Base-by-base conservation (phyloP, 2,329 filamentous ascomycete species). In the Escovopsis weberi region DNA sequence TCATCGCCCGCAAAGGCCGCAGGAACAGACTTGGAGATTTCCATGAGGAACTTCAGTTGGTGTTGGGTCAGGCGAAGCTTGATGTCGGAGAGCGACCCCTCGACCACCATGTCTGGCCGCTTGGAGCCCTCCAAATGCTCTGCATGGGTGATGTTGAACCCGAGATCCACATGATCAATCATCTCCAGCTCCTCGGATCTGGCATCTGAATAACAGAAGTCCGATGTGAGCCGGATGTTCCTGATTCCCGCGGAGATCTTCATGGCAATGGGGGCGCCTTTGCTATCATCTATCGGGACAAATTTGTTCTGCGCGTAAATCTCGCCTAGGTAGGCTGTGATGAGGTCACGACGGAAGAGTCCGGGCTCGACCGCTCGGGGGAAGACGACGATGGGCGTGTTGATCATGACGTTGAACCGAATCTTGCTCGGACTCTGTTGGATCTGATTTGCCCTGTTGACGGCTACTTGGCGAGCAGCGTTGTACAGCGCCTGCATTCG, bases 401-500 rank as follows among this genome's bases (percentile, higher is more conserved):
- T 94, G 55, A 98, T 76, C 18, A 93, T 72, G 18, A 98, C 76
- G 55, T 98, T 91, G 44, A 95, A 95, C 57, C 93, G 88, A 67
- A 96, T 85, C 49, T 85, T 86, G 55, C 80, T 85, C 0, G 85
- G 84, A 55, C 80, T 88, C 55, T 96, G 82, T 55, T 96, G 91
- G 6, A 98, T 76, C 55, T 95, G 88, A 45, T 77, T 94, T 9
- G 91, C 93, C 59, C 95, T 88, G 47, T 85, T 89, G 34, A 91
- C 85, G 3, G 93, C 91, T 34, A 89, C 93, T 61, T 94, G 86
- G 32, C 93, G 78, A 11, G 93, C 91, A 36, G 91, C 89, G 56
- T 99, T 98, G 68, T 94, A 98, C 42, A 98, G 83, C 19, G 91
- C 89, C 62, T 98, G 91, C 91, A 99, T 99, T 63, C 94, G 94